A percentile compares a stretch with the other conserved stretches of the same genome.
phyloP scores from a whole-genome alignment of 352 stramenopile species.

The Pythium dissimile region DNA sequence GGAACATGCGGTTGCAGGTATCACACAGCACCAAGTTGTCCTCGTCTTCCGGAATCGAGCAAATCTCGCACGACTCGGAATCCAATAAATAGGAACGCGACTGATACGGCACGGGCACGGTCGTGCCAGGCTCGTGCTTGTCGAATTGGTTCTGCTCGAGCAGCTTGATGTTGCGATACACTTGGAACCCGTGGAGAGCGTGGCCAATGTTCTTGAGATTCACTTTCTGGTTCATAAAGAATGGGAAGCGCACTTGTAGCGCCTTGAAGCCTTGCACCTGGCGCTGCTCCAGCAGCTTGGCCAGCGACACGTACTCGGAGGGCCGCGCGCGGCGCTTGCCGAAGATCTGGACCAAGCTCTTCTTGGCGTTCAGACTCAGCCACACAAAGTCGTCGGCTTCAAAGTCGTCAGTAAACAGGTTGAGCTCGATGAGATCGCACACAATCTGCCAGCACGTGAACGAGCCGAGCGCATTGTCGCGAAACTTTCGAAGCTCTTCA shows the following conservation, averaged over 20 bases:
- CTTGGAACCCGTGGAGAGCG: slow-evolving; percentile 73
- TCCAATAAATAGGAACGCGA: slow-evolving; percentile 79
- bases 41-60: slow-evolving; percentile 47
- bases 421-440: slow-evolving; percentile 74
- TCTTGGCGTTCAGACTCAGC: slow-evolving; percentile 72
- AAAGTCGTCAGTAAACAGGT: slow-evolving; percentile 56
- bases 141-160: slow-evolving; percentile 65
- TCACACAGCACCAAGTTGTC: slow-evolving; percentile 75
- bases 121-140: slow-evolving; percentile 59
- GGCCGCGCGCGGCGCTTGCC: slow-evolving; percentile 69
- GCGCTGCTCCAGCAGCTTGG: slow-evolving; percentile 65
- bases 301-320: slow-evolving; percentile 63
- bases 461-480: slow-evolving; percentile 69
- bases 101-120: slow-evolving; percentile 48
- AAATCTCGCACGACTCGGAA: slow-evolving; percentile 69
- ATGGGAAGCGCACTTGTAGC: slow-evolving; percentile 76
- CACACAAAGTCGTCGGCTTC: slow-evolving; percentile 72
- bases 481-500: slow-evolving; percentile 57
- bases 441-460: slow-evolving; percentile 87
- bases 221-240: slow-evolving; percentile 76
- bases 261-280: slow-evolving; percentile 79
- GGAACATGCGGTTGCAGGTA: slow-evolving; percentile 81
- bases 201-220: slow-evolving; percentile 83
- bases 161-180: slow-evolving; percentile 85
- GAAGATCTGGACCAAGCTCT: slow-evolving; percentile 82